phyloP scores from a whole-genome alignment of 129 eudicot species.

The Silybum marianum region DNA sequence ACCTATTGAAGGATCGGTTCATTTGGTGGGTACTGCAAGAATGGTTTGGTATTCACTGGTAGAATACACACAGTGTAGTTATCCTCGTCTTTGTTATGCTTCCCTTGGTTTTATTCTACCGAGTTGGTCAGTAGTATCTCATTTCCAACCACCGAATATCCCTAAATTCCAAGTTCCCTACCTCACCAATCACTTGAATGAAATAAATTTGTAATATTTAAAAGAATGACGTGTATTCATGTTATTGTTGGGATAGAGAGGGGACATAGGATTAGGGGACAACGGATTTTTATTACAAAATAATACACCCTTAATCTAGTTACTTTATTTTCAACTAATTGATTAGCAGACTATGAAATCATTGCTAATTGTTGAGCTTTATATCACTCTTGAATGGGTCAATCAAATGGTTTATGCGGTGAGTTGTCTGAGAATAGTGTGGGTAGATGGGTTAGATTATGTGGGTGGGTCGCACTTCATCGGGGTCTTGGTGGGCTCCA shows the following conservation, averaged over 20 bases:
- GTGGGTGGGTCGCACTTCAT: constrained; percentile 99
- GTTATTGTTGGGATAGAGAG: too few relatives aligned
- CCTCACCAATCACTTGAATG: neutral
- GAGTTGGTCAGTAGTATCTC: constrained; percentile 69
- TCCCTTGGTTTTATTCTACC: constrained; percentile 80
- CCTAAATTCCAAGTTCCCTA: neutral
- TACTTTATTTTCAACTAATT: neutral
- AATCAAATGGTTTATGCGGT: constrained; percentile 62
- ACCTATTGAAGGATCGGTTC: constrained; percentile 48
- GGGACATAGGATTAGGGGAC: neutral
- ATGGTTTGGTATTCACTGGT: constrained; percentile 95
- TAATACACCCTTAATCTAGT: neutral
- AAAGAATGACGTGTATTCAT: neutral
- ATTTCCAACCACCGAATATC: neutral
- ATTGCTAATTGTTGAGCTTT: neutral
- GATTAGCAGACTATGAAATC: neutral
- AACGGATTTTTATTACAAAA: neutral
- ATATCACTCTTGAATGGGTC: constrained; percentile 57
- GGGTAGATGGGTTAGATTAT: constrained; percentile 76
- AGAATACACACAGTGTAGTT: constrained; percentile 72
- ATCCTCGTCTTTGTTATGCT: constrained; percentile 75
- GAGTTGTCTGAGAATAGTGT: constrained; percentile 66
- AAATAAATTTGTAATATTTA: neutral
- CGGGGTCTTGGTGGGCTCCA: constrained; percentile 84
- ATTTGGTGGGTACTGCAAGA: constrained; percentile 85